These are phyloP conservation scores for Gossypium gossypioides DNA, from an alignment of 441 rosid genomes.

Conservation along the genomic window DNA sequence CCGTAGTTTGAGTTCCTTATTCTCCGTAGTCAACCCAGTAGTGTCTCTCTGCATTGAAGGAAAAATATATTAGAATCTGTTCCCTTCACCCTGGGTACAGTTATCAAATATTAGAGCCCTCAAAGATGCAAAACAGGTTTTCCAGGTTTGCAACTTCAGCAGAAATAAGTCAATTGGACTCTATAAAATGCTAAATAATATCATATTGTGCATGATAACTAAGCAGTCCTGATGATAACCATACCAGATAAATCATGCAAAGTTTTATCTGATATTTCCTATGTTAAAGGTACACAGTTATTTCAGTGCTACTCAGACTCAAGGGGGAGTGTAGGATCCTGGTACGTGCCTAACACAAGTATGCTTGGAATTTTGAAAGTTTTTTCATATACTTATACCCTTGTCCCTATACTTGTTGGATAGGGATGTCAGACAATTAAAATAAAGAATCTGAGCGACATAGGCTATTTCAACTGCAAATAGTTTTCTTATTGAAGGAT, in stretches of 20 bases:
- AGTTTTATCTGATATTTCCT: not conserved
- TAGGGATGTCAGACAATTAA: too few relatives aligned
- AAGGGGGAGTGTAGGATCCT: too few relatives aligned
- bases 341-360: too few relatives aligned
- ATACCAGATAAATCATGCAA: not conserved
- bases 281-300: not conserved
- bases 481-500: not conserved
- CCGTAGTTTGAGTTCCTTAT: constrained; percentile 83
- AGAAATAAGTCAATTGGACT: not conserved
- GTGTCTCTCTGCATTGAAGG: constrained; percentile 61
- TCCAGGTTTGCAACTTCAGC: not conserved
- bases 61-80: constrained; percentile 4
- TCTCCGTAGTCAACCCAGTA: constrained; percentile 60
- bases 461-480: not conserved
- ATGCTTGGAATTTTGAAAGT: too few relatives aligned
- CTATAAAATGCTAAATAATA: not conserved
- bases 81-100: not conserved
- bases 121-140: not conserved
- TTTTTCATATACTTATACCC: too few relatives aligned
- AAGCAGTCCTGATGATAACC: not conserved
- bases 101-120: not conserved
- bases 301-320: not conserved
- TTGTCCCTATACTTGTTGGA: too few relatives aligned
- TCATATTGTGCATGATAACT: not conserved
- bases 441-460: too few relatives aligned